Percentiles rank a stretch among this genome's conserved stretches.
Evolutionary conservation across 495 filamentous ascomycete genomes (phyloP).

Genomic region (Talaromyces liani): DNA sequence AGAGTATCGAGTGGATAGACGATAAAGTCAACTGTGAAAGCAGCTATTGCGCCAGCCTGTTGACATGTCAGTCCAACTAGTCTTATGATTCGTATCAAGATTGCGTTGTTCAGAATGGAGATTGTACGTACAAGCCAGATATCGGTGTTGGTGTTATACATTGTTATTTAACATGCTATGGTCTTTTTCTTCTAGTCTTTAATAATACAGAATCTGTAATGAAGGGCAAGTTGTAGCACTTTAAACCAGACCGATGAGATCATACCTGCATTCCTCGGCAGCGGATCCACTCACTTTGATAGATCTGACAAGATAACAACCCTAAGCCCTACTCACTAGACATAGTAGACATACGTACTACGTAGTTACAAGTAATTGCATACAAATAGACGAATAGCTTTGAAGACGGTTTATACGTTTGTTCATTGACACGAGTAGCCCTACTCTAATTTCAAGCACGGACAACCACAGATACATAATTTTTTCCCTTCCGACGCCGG

Average conservation of each 20-base stretch:
- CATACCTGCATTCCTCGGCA: background rate
- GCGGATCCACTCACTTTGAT: background rate
- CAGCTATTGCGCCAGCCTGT: constrained; percentile 75
- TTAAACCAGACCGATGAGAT: background rate
- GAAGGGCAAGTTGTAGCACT: background rate
- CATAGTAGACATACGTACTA: background rate
- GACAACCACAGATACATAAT: constrained; percentile 37
- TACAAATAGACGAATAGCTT: background rate
- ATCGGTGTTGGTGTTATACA: constrained; percentile 44
- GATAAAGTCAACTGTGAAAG: constrained; percentile 70
- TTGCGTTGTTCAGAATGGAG: background rate
- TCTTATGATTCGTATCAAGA: background rate
- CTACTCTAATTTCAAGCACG: constrained; percentile 17
- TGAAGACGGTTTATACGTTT: background rate
- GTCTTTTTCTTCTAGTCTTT: background rate
- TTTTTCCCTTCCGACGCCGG: constrained; percentile 45
- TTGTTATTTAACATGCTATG: constrained; percentile 2
- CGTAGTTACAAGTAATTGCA: background rate
- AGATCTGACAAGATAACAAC: constrained; percentile 7
- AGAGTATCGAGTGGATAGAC: constrained; percentile 81
- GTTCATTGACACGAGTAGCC: constrained; percentile 1
- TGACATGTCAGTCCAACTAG: background rate
- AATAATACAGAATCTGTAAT: background rate
- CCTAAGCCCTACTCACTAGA: background rate
- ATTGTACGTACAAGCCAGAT: constrained; percentile 38